Base-by-base conservation (phyloP, 495 filamentous ascomycete genomes). In the Xylaria venustula region DNA sequence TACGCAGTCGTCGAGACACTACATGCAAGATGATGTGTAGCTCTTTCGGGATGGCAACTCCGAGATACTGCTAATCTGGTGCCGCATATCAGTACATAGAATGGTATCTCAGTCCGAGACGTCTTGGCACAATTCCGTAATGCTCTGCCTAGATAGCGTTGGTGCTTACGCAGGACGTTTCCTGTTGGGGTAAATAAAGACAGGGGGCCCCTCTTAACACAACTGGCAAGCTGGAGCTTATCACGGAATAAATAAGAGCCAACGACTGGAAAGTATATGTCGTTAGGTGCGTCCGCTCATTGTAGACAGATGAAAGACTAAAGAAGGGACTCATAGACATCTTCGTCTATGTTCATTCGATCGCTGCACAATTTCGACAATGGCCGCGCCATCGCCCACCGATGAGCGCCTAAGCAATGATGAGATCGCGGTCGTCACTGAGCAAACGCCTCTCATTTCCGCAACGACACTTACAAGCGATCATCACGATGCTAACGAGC, bases 401-500 rank as follows among this genome's bases (percentile, higher is more conserved):
- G 25, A 44, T 36, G 34, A 42, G 56, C 46, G 23, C 19, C 2
- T 32, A 26, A 34, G 28, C 40, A 6, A 53, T 2, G 40, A 61
- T 54, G 49, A 32, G 7, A 37, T 53, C 49, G 25, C 40, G 0
- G 48, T 54, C 22, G 47, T 25, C 58, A 54, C 41, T 19, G 58
- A 61, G 41, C 40, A 25, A 15, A 61, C 58, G 20, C 49, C 58
- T n/a, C 42, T 61, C 11, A 25, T 61, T 17, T 20, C 49, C n/a
- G 3, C 26, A 23, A 36, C 14, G n/a, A 4, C 44, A n/a, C n/a
- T n/a, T n/a, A 20, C 19, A 8, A 12, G 34, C 32, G 6, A 20
- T 32, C 14, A 34, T 36, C n/a, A 36, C 32, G 32, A 14, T 6
- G 20, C 37, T 25, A 14, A 53, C 34, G 23, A 36, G 17, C 15